Conservation (phyloP, 2,329 filamentous ascomycete species). For the Podosphaera aphanis region DNA sequence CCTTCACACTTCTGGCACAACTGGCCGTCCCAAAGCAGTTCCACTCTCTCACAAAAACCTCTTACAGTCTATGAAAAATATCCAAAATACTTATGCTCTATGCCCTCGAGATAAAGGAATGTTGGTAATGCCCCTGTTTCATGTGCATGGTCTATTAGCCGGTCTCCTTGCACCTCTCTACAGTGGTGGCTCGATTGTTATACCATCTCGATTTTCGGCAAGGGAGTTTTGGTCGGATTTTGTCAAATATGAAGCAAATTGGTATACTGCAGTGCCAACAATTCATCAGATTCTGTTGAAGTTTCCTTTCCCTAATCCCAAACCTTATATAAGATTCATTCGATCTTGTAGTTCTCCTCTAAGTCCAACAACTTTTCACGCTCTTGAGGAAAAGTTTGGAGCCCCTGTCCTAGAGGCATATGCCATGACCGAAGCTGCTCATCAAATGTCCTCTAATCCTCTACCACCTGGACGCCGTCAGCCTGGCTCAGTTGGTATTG, state of each 20-base stretch:
- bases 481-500: slow-evolving; percentile 62
- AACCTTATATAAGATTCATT: slow-evolving; percentile 62
- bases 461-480: slow-evolving; percentile 48
- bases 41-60: slow-evolving; percentile 64
- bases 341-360: slow-evolving; percentile 69
- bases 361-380: slow-evolving; percentile 58
- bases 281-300: slow-evolving; percentile 78
- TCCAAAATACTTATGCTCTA: slow-evolving; percentile 54
- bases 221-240: slow-evolving; percentile 68
- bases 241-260: slow-evolving; percentile 49
- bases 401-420: slow-evolving; percentile 76
- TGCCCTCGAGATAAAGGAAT: slow-evolving; percentile 51
- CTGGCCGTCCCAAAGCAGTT: slow-evolving; percentile 64
- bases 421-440: slow-evolving; percentile 77
- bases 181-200: slow-evolving; percentile 56
- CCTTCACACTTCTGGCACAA: slow-evolving; percentile 66
- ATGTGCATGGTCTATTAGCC: slow-evolving; percentile 71
- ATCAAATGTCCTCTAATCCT: slow-evolving; percentile 63
- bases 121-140: slow-evolving; percentile 78
- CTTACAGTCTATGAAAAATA: slow-evolving; percentile 63
- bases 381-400: slow-evolving; percentile 50
- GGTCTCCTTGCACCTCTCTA: slow-evolving; percentile 56
- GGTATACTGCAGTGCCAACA: slow-evolving; percentile 84
- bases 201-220: slow-evolving; percentile 60
- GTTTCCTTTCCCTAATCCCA: slow-evolving; percentile 40